Conservation (phyloP, 2,329 filamentous ascomycete species). For the Colletotrichum magnum region DNA sequence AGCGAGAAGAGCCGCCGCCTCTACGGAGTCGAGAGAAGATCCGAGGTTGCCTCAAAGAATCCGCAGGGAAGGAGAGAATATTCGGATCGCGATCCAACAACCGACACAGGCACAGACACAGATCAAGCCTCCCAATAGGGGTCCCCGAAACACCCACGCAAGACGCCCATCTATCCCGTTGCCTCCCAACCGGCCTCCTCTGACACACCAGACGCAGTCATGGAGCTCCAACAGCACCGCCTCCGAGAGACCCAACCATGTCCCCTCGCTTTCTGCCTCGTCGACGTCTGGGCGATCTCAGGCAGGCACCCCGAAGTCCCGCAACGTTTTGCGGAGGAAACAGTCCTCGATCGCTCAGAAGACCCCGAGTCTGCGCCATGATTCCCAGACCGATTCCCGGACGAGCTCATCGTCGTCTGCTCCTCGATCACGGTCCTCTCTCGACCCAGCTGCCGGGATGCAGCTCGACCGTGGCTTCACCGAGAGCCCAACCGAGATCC, state of each 20-base stretch:
- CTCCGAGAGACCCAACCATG: slow-evolving; percentile 50
- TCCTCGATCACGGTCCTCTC: slow-evolving; percentile 53
- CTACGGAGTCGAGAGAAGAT: slow-evolving; percentile 37
- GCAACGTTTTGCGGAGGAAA: slow-evolving; percentile 65
- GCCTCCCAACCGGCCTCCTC: slow-evolving; percentile 50
- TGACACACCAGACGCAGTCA: slow-evolving; percentile 60
- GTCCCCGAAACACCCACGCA: slow-evolving; percentile 52
- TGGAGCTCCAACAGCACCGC: slow-evolving; percentile 55
- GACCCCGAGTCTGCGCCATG: slow-evolving; percentile 48
- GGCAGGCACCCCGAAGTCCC: slow-evolving; percentile 50
- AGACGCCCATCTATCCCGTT: slow-evolving; percentile 47
- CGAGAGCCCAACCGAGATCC: slow-evolving; percentile 61
- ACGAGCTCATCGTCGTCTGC: slow-evolving; percentile 60
- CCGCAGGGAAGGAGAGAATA: slow-evolving; percentile 34
- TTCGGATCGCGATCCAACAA: slow-evolving; percentile 25
- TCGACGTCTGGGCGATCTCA: slow-evolving; percentile 52
- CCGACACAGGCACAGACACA: slow-evolving; percentile 43
- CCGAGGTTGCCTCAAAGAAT: slow-evolving; percentile 30
- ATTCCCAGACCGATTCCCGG: slow-evolving; percentile 54
- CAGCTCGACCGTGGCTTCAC: slow-evolving; percentile 59
- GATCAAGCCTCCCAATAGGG: slow-evolving; percentile 49
- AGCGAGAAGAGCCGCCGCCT: slow-evolving; percentile 45
- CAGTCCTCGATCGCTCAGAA: slow-evolving; percentile 62
- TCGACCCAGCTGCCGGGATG: slow-evolving; percentile 52
- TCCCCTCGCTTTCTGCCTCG: slow-evolving; percentile 50